Evolutionary conservation across 2,329 filamentous ascomycete species (phyloP).

Genomic region (Zymoseptoria crescenta): DNA sequence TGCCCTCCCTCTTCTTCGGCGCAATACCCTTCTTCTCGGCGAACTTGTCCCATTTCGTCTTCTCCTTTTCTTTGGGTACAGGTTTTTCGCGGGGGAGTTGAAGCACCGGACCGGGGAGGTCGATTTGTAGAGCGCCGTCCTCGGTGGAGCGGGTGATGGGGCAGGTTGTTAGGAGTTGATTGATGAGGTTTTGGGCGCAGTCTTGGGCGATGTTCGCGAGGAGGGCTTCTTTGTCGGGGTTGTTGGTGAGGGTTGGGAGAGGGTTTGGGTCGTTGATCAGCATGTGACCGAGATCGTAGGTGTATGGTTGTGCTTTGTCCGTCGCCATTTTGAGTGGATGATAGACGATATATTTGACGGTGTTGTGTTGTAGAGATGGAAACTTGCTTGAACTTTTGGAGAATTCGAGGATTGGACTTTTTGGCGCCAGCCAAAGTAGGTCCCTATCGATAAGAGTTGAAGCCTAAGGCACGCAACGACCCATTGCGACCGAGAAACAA

Average conservation of each 20-base stretch:
- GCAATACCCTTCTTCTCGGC: constrained; percentile 95
- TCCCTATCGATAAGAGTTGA: not conserved
- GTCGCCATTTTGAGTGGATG: constrained; percentile 4
- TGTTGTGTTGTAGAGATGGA: not conserved
- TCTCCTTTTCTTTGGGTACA: constrained; percentile 68
- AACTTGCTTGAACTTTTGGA: not conserved
- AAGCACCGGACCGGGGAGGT: constrained; percentile 63
- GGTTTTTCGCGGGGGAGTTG: constrained; percentile 84
- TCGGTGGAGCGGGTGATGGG: constrained; percentile 60
- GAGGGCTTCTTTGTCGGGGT: constrained; percentile 49
- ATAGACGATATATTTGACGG: not conserved
- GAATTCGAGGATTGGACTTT: not conserved
- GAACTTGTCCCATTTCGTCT: constrained; percentile 94
- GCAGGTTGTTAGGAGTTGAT: constrained; percentile 87
- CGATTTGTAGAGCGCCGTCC: constrained; percentile 61
- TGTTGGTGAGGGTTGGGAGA: constrained; percentile 46
- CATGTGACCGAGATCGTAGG: constrained; percentile 83
- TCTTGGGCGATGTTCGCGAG: constrained; percentile 73
- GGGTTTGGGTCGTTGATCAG: constrained; percentile 84
- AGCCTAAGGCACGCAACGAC: not conserved
- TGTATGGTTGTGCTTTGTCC: constrained; percentile 76
- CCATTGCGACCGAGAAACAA: not conserved
- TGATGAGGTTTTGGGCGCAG: constrained; percentile 84
- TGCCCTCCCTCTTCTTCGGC: constrained; percentile 72
- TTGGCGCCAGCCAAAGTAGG: not conserved